phyloP scores from a whole-genome alignment of 495 filamentous ascomycete genomes.

The Penicillium goetzii region DNA sequence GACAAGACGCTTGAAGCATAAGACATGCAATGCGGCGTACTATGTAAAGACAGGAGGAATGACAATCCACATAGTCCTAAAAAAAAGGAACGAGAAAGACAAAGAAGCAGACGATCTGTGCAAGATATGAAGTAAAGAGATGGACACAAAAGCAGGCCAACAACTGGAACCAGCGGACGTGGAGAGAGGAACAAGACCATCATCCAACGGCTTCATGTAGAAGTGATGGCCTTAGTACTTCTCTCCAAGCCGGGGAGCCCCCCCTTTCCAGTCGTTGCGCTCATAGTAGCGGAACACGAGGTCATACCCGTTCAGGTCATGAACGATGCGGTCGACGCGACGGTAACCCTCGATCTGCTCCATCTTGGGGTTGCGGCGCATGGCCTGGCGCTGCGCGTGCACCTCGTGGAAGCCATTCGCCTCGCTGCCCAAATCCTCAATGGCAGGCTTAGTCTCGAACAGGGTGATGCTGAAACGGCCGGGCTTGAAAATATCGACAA shows the following conservation, averaged over 20 bases:
- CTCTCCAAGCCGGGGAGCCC: constrained; percentile 74
- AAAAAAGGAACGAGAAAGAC: constrained; percentile 3
- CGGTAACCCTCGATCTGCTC: constrained; percentile 86
- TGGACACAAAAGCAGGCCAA: constrained; percentile 11
- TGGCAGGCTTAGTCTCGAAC: constrained; percentile 80
- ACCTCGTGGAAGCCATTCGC: constrained; percentile 43
- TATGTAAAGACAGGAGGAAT: constrained; percentile 19
- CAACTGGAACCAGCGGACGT: constrained; percentile 23
- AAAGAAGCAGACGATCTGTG: constrained; percentile 5
- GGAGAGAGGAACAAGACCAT: constrained; percentile 13
- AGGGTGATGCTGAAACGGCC: constrained; percentile 96
- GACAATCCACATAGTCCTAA: constrained; percentile 7
- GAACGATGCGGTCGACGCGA: constrained; percentile 91
- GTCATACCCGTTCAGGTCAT: constrained; percentile 97
- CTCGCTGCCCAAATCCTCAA: constrained; percentile 45
- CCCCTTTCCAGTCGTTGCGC: constrained; percentile 86
- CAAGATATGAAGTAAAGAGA: constrained; percentile 10
- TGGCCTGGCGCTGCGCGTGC: constrained; percentile 50
- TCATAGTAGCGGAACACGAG: constrained; percentile 97
- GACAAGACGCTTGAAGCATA: constrained; percentile 29
- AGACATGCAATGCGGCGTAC: constrained; percentile 31
- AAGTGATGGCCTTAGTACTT: constrained; percentile 35
- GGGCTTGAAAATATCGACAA: constrained; percentile 93
- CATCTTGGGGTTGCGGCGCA: constrained; percentile 66
- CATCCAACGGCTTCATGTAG: constrained; percentile 6